These are phyloP conservation scores for Gossypium mustelinum DNA, from an alignment of 345 rosid genomes.

Conservation along the genomic window DNA sequence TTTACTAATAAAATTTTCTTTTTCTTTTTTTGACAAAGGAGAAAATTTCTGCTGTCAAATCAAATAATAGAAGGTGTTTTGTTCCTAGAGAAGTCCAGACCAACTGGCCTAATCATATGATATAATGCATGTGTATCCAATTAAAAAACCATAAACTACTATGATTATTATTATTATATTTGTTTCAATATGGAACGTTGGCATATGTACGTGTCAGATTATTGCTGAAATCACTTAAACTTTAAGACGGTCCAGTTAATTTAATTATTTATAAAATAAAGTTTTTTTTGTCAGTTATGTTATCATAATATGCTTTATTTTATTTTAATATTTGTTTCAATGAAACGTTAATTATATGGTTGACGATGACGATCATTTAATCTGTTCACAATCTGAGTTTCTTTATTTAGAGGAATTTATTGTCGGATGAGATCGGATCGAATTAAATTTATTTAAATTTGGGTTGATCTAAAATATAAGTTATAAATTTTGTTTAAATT, in stretches of 20 bases:
- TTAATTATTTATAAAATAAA: neutral
- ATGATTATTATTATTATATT: neutral
- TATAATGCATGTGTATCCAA: neutral
- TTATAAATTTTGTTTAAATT: no score
- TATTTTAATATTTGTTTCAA: neutral
- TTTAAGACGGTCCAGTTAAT: neutral
- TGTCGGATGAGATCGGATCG: accelerated
- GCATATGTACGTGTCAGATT: neutral
- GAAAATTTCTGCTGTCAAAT: neutral
- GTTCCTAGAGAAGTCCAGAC: neutral
- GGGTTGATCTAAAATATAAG: no score
- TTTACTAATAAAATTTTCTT: neutral
- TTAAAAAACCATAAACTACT: no score
- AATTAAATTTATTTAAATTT: no score
- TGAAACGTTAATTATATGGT: neutral
- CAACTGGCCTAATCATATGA: neutral
- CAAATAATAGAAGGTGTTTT: neutral
- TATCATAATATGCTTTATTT: no score
- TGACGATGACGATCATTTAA: neutral
- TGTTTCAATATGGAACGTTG: neutral
- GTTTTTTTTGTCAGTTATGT: neutral
- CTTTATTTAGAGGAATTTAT: no score
- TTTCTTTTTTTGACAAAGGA: neutral
- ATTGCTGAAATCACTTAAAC: neutral
- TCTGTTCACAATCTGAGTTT: neutral